These are phyloP conservation scores for Beauveria scarabaeidicola DNA, from an alignment of 2,329 filamentous ascomycete genomes.

Conservation along the genomic window DNA sequence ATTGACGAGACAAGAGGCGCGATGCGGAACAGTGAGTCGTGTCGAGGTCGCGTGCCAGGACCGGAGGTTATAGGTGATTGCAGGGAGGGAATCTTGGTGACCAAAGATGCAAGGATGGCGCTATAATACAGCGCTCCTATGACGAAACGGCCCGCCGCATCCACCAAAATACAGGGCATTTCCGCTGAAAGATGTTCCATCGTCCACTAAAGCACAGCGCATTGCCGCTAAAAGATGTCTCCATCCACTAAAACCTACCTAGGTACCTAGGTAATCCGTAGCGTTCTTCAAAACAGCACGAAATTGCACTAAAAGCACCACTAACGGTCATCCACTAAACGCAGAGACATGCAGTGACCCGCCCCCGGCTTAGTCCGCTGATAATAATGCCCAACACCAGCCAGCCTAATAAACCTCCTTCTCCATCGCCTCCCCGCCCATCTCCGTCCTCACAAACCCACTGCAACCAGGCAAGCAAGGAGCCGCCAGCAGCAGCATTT, in stretches of 20 bases:
- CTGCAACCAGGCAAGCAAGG: not conserved
- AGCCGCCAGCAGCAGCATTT: too few relatives aligned
- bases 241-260: too few relatives aligned
- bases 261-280: too few relatives aligned
- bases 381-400: not conserved
- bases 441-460: not conserved
- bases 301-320: not conserved
- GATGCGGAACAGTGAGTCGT: constrained; percentile 1
- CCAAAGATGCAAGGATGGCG: not conserved
- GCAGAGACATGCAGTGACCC: not conserved
- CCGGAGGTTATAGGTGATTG: not conserved
- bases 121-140: not conserved
- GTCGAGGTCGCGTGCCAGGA: constrained; percentile 7
- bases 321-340: not conserved
- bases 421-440: not conserved
- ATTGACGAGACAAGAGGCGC: not conserved
- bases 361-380: not conserved
- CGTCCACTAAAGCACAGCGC: too few relatives aligned
- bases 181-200: too few relatives aligned
- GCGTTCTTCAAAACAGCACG: not conserved
- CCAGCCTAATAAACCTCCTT: constrained; percentile 3
- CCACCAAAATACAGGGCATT: too few relatives aligned
- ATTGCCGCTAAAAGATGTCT: too few relatives aligned
- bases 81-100: not conserved
- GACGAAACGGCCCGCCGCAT: too few relatives aligned